phyloP scores from a whole-genome alignment of 73 alveolate species.

The Paramecium primaurelia region DNA sequence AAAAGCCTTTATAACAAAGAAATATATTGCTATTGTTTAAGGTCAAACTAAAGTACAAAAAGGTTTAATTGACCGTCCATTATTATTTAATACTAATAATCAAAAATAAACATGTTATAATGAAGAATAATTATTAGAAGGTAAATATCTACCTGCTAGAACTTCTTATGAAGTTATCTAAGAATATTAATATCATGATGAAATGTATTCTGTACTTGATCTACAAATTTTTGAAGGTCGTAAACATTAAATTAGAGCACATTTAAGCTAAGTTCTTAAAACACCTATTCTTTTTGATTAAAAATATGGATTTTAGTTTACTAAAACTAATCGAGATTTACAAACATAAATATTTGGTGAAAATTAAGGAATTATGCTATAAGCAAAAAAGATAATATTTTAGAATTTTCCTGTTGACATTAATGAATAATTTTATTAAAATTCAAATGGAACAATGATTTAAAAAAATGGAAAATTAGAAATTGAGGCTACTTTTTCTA shows the following conservation, averaged over 20 bases:
- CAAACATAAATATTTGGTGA: not conserved
- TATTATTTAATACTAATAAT: not conserved
- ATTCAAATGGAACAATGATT: not conserved
- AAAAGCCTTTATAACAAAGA: not conserved
- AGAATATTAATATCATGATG: not conserved
- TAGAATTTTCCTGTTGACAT: not conserved
- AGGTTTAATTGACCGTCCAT: not conserved
- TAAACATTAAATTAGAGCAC: slow-evolving; percentile 10
- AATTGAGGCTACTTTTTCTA: not conserved
- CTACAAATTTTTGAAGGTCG: not conserved
- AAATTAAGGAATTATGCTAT: not conserved
- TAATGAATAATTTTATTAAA: not conserved
- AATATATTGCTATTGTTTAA: not conserved
- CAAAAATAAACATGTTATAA: not conserved
- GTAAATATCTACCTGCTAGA: not conserved
- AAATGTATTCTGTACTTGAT: not conserved
- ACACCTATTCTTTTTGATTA: not conserved
- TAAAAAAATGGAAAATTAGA: not conserved
- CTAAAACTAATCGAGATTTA: not conserved
- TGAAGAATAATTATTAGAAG: not conserved
- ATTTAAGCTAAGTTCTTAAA: not conserved
- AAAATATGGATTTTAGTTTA: not conserved
- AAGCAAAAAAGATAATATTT: not conserved
- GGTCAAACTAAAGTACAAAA: not conserved
- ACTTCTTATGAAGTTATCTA: not conserved